Base-by-base conservation (phyloP, 345 rosid genomes). In the Nasturtium officinale region DNA sequence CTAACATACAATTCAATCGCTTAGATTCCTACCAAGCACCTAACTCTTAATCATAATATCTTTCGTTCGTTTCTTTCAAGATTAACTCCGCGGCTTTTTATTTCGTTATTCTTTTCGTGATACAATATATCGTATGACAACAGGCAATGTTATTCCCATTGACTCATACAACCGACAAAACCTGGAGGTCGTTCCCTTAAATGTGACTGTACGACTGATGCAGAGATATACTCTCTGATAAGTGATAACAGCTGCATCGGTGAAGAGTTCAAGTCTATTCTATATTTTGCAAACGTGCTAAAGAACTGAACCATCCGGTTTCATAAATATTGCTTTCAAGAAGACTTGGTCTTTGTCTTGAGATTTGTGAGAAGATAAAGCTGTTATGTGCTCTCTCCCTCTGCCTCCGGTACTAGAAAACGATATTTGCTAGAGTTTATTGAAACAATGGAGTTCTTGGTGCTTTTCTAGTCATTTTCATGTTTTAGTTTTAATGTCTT, bases 341-440 rank as follows among this genome's bases (percentile, higher is more conserved):
- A 73, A 10, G 10, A 25, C 15, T 40, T 30, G 26, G 54, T 20
- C 61, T 65, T 48, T 67, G 13, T 52, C 56, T 43, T 61, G 50
- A 61, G 48, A 32, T 67, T 9, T 75, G 33, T 53, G 65, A 21
- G 58, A 69, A 62, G 64, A 60, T 67, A 16, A 60, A 60, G 17
- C 35, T 40, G 20, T 69, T 76, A 6, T 21, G 5, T 50, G 45
- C 62, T 40, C 58, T 74, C 52, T 74, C 47, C 18, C 9, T 53
- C 42, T 28, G 11, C 21, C 68, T 23, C 25, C 29, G 2, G 25
- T 23, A 52, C 46, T 53, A 29, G 54, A 20, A 18, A 13, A 4
- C 42, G 9, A 32, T 33, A 1, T 30, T 25, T 50, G 17, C 26
- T 43, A 69, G 25, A 48, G 12, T 43, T 65, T 38, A 26, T 26